Conservation (phyloP, 73 alveolate species). For the Stentor coeruleus region DNA sequence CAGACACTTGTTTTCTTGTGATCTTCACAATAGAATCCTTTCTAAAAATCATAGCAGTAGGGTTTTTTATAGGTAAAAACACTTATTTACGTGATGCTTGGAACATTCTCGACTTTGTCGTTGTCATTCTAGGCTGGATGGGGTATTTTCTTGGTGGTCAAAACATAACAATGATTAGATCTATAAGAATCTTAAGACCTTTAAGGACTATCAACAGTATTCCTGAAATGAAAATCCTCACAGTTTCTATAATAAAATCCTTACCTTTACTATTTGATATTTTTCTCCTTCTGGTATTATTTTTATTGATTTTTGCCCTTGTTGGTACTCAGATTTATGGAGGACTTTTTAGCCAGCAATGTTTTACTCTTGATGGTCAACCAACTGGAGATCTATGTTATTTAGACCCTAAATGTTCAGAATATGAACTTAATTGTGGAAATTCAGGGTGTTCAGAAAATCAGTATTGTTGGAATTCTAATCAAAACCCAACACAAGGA, state of each 20-base stretch:
- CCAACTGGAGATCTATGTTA: background rate
- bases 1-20: constrained; percentile 36
- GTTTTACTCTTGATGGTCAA: constrained; percentile 19
- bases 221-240: constrained; percentile 65
- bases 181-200: constrained; percentile 71
- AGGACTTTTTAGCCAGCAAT: constrained; percentile 51
- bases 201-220: constrained; percentile 65
- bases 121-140: constrained; percentile 67
- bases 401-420: constrained; percentile 9
- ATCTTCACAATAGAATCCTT: constrained; percentile 44
- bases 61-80: constrained; percentile 39
- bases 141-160: background rate
- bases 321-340: constrained; percentile 61
- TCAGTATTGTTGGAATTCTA: constrained; percentile 31
- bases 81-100: constrained; percentile 76
- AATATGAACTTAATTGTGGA: constrained; percentile 10
- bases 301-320: constrained; percentile 64
- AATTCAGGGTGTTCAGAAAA: constrained; percentile 12
- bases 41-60: constrained; percentile 46
- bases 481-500: constrained; percentile 76
- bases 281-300: constrained; percentile 50
- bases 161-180: constrained; percentile 48
- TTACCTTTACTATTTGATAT: constrained; percentile 69
- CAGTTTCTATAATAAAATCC: constrained; percentile 45
- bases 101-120: constrained; percentile 73